These are phyloP conservation scores for Microbotryum lychnidis-dioicae DNA, from an alignment of 1,284 basidiomycete species.

Conservation along the genomic window DNA sequence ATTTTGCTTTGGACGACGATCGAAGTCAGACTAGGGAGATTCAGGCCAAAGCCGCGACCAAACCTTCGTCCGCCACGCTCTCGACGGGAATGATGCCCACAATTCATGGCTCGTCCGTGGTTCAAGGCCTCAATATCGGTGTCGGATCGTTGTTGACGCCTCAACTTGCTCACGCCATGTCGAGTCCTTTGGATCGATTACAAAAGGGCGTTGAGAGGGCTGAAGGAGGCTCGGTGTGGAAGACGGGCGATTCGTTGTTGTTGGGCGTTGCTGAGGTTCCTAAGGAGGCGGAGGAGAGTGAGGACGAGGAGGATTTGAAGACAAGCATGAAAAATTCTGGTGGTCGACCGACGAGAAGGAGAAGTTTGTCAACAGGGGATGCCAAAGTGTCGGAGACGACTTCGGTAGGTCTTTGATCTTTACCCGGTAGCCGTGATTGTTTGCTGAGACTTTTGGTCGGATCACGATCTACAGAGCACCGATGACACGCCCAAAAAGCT, in stretches of 20 bases:
- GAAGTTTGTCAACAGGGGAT: slow-evolving; percentile 24
- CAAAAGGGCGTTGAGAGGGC: slow-evolving; percentile 10
- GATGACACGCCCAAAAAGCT: slow-evolving; percentile 20
- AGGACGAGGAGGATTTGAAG: not conserved
- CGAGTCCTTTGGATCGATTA: slow-evolving; percentile 22
- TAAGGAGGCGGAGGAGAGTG: not conserved
- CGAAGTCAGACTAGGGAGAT: slow-evolving; percentile 1
- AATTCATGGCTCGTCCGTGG: slow-evolving; percentile 8
- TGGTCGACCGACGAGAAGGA: slow-evolving; percentile 1
- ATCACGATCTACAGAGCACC: slow-evolving; percentile 1
- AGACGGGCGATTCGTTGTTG: slow-evolving; percentile 17
- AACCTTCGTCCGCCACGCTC: slow-evolving; percentile 22
- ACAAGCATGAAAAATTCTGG: not conserved
- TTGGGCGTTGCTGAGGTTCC: slow-evolving; percentile 9
- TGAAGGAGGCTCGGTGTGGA: slow-evolving; percentile 7
- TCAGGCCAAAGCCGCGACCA: slow-evolving; percentile 19
- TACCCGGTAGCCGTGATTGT: not conserved
- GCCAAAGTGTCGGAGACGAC: slow-evolving; percentile 12
- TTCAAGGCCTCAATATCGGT: slow-evolving; percentile 3
- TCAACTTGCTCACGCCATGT: slow-evolving; percentile 21
- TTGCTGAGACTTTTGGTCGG: not conserved
- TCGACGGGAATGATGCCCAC: slow-evolving; percentile 26
- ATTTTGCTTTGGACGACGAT: not conserved
- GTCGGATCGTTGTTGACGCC: slow-evolving; percentile 19
- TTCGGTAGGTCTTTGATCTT: slow-evolving; percentile 2